Evolutionary conservation across 352 stramenopile species (phyloP).

Genomic region (Phytophthora fragariae): DNA sequence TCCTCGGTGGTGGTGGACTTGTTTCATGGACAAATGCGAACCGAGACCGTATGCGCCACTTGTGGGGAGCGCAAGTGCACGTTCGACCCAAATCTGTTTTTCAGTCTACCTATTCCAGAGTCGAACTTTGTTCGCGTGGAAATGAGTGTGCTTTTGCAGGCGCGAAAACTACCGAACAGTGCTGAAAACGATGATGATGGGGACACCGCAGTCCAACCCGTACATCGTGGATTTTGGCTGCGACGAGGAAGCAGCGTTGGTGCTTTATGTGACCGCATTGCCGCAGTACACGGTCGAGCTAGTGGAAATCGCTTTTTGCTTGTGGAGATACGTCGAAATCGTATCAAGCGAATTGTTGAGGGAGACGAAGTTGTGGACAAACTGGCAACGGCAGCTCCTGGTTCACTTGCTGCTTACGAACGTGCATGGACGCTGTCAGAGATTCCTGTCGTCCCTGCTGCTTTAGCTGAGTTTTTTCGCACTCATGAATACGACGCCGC

Average conservation of each 20-base stretch:
- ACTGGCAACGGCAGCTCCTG: conserved; percentile 45
- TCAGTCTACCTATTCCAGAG: conserved; percentile 95
- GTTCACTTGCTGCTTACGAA: conserved; percentile 72
- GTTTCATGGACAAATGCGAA: conserved; percentile 96
- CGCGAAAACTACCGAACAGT: conserved; percentile 35
- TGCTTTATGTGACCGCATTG: conserved; percentile 61
- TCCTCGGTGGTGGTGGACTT: conserved; percentile 96
- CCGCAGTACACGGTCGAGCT: conserved; percentile 35
- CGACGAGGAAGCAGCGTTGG: conserved; percentile 53
- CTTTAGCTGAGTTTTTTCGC: conserved; percentile 25
- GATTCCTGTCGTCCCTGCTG: conserved; percentile 53
- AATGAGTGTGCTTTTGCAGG: conserved; percentile 70
- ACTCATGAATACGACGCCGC: too few species aligned
- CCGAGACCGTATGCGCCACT: conserved; percentile 93
- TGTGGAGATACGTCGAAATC: conserved; percentile 69
- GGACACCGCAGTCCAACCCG: conserved; percentile 22
- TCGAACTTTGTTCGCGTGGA: conserved; percentile 73
- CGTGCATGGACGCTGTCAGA: conserved; percentile 72
- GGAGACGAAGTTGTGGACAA: conserved; percentile 64
- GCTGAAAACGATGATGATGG: conserved; percentile 12
- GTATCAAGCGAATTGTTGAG: conserved; percentile 81
- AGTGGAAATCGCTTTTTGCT: conserved; percentile 67
- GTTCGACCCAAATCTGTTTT: conserved; percentile 97
- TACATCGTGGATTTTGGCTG: conserved; percentile 64
- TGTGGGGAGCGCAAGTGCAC: conserved; percentile 95